Conservation (phyloP, 1,284 basidiomycete species). For the Leccinum huronense region DNA sequence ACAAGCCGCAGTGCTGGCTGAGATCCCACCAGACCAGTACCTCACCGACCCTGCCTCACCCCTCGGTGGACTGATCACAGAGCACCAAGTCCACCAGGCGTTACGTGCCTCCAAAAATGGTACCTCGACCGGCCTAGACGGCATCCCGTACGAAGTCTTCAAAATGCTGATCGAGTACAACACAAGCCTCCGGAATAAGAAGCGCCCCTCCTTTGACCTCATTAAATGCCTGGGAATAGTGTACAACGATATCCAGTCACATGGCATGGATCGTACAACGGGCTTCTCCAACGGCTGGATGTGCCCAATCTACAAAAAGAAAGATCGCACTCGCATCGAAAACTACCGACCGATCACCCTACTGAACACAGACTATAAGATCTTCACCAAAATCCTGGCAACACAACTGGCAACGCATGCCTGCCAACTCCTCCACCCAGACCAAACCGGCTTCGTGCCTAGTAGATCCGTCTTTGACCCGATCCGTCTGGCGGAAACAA, state of each 20-base stretch:
- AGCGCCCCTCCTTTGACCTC: background rate
- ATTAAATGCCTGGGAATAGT: background rate
- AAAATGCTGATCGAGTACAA: background rate
- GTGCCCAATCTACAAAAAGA: slow-evolving; percentile 16
- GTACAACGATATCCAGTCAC: slow-evolving; percentile 11
- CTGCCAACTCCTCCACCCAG: background rate
- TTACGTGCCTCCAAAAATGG: background rate
- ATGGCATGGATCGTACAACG: accelerated
- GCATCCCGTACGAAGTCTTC: background rate
- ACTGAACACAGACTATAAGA: slow-evolving; percentile 17
- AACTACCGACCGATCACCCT: slow-evolving; percentile 17
- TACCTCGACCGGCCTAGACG: background rate
- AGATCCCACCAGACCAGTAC: background rate
- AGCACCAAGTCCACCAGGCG: background rate
- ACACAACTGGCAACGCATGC: background rate
- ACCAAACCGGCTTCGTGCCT: slow-evolving; percentile 15
- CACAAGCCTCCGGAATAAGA: background rate
- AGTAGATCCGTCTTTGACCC: slow-evolving; percentile 6
- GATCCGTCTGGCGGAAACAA: background rate
- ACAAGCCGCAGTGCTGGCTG: background rate
- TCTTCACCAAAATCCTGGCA: slow-evolving; percentile 5
- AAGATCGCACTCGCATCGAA: slow-evolving; percentile 2
- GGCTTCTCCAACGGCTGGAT: slow-evolving; percentile 8
- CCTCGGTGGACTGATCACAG: background rate
- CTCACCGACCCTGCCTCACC: background rate